Base-by-base conservation (phyloP, 2,329 filamentous ascomycete species). In the Aspergillus brunneoviolaceus region DNA sequence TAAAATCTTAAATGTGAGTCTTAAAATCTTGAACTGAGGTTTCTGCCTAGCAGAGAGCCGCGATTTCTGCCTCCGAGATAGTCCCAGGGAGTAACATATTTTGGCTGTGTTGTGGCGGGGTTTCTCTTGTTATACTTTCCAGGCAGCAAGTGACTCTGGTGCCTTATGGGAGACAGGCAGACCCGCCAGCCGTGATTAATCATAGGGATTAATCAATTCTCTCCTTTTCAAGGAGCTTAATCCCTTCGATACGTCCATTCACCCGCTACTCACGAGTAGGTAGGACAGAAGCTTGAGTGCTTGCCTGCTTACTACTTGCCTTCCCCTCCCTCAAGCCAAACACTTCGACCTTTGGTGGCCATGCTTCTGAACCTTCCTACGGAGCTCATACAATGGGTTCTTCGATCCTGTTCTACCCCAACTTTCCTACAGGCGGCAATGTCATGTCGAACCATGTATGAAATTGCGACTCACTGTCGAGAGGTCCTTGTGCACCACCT, bases 371-470 rank as follows among this genome's bases (percentile, higher is more conserved):
- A 70, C 35, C 68, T 80, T n/a, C 77, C 77, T 7, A 60, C 68
- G 25, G 76, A 79, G 65, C 64, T 80, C 35, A 69, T 80, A 25
- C 73, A 76, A 60, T 70, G 74, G 35, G 64, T 80, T 49, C 64
- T 80, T 27, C 63, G 69, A 39, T 63, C 69, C 48, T 71, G 70
- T 53, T 72, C 69, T 4, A 73, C 74, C 6, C 64, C 73, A 21
- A 68, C 70, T 27, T 80, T 75, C 58, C 59, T 80, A 49, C 75
- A 80, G 58, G 63, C 71, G 6, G 73, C 75, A 16, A 69, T 72
- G 19, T 67, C 73, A 45, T 78, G 75, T 61, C 73, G 65, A n/a
- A 63, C 65, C 45, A 65, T 80, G 12, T 72, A 74, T 63, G 60
- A 66, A 7, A 68, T 78, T 49, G 76, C 76, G 9, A 70, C 67